These are phyloP conservation scores for Alopecurus myosuroides DNA, from an alignment of 176 grass and related monocot genomes.

Conservation along the genomic window DNA sequence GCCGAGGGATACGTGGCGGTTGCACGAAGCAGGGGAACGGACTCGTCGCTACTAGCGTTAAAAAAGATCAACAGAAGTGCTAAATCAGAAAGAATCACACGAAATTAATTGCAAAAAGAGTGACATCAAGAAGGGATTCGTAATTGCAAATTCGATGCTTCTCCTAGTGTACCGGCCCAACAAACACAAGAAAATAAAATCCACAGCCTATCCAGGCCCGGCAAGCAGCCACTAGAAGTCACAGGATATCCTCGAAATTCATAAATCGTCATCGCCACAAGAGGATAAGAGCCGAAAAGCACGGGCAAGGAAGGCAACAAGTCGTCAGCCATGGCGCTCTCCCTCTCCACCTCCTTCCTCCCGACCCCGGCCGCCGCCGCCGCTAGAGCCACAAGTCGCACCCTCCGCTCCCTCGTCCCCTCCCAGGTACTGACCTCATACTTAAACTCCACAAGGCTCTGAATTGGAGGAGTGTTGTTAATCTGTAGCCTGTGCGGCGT, in stretches of 20 bases:
- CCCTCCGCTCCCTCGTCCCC: constrained; percentile 41
- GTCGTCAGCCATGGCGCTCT: constrained; percentile 59
- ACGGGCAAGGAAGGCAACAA: neutral
- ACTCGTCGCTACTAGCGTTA: too few relatives aligned
- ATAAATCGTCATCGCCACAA: neutral
- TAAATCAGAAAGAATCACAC: too few relatives aligned
- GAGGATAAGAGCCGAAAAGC: neutral
- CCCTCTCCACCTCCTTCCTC: constrained; percentile 62
- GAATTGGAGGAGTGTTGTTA: neutral
- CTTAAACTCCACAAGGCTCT: neutral
- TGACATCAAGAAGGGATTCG: neutral
- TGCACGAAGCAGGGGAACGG: too few relatives aligned
- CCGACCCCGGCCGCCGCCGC: constrained; percentile 24
- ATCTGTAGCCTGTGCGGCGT: neutral
- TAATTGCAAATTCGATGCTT: neutral
- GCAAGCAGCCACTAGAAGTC: neutral
- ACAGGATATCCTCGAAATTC: neutral
- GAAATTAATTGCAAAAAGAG: too few relatives aligned
- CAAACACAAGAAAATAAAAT: neutral
- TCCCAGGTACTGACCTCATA: constrained; percentile 17
- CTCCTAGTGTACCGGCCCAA: neutral
- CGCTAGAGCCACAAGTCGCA: constrained; percentile 9
- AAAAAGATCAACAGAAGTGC: too few relatives aligned
- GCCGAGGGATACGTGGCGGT: too few relatives aligned
- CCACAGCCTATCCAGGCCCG: neutral